These are phyloP conservation scores for Amanita exitialis DNA, from an alignment of 768 basidiomycete species.

Conservation along the genomic window DNA sequence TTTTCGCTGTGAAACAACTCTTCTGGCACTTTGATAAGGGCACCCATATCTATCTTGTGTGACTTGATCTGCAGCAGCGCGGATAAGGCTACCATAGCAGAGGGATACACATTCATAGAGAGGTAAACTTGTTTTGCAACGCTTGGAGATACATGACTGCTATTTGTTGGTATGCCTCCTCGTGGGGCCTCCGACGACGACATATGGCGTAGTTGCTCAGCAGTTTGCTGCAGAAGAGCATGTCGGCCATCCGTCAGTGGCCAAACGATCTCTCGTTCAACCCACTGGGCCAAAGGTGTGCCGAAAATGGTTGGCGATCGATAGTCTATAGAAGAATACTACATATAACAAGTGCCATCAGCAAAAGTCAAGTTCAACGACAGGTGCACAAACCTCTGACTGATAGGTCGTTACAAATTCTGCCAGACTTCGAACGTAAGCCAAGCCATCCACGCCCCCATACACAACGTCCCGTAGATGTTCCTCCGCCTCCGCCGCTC, in stretches of 20 bases:
- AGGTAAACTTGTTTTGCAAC: constrained; percentile 26
- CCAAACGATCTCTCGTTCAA: constrained; percentile 32
- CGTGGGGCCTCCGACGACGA: constrained; percentile 1
- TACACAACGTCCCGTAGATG: constrained; percentile 70
- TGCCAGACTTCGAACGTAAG: constrained; percentile 69
- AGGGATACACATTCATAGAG: constrained; percentile 32
- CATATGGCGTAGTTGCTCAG: constrained; percentile 17
- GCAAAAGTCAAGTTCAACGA: constrained; percentile 3
- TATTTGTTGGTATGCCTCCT: constrained; percentile 3
- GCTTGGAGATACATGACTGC: constrained; percentile 10
- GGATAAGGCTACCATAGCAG: constrained; percentile 27
- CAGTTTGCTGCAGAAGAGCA: constrained; percentile 31
- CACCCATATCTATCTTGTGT: constrained; percentile 45
- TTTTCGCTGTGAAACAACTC: constrained; percentile 41
- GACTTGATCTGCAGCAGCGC: constrained; percentile 29
- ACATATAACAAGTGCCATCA: background rate
- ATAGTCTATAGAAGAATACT: background rate
- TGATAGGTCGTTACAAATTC: constrained; percentile 43
- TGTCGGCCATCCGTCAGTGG: constrained; percentile 39
- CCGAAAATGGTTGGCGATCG: constrained; percentile 16
- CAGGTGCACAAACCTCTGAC: constrained; percentile 4
- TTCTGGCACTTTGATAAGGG: constrained; percentile 33
- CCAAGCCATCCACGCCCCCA: constrained; percentile 67
- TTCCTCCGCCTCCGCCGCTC: constrained; percentile 48
- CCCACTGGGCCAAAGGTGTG: constrained; percentile 31